Percentiles rank a stretch among this genome's conserved stretches.
These are phyloP conservation scores for Xerocomus minutiporus DNA, from an alignment of 1,284 basidiomycete genomes.

Conservation along the genomic window DNA sequence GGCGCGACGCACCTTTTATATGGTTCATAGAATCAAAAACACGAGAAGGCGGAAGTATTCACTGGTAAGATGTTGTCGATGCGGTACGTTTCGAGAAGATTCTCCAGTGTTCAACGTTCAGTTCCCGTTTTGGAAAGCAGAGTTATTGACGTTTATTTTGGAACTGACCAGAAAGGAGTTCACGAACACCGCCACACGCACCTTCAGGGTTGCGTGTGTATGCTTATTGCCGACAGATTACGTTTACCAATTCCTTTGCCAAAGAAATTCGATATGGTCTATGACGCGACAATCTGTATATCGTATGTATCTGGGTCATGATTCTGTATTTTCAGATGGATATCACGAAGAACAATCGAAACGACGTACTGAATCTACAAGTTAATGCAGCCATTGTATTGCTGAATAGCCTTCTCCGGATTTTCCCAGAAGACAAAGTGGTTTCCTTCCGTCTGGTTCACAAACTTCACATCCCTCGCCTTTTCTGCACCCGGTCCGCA, in stretches of 20 bases:
- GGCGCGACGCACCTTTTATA: background rate
- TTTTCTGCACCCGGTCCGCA: conserved; percentile 20
- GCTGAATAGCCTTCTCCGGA: conserved; percentile 24
- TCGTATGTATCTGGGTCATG: no score
- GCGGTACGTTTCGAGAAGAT: background rate
- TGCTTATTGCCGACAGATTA: no score
- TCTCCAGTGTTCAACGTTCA: background rate
- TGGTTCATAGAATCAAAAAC: background rate
- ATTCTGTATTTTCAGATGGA: no score
- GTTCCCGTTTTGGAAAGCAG: background rate
- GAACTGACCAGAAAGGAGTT: background rate
- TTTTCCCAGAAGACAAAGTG: conserved; percentile 32
- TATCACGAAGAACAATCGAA: no score
- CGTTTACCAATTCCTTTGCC: no score
- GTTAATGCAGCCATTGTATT: background rate
- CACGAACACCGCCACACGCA: background rate
- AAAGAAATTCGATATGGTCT: no score
- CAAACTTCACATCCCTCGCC: conserved; percentile 21
- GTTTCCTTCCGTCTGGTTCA: conserved; percentile 21
- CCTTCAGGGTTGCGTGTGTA: no score
- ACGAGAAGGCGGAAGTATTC: background rate
- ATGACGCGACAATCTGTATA: no score
- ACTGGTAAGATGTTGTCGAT: background rate
- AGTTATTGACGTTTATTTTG: background rate
- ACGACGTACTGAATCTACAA: background rate